A percentile compares a stretch with the other conserved stretches of the same genome.
These are phyloP conservation scores for Nakazawaea populi DNA, from an alignment of 805 yeast genomes.

Conservation along the genomic window DNA sequence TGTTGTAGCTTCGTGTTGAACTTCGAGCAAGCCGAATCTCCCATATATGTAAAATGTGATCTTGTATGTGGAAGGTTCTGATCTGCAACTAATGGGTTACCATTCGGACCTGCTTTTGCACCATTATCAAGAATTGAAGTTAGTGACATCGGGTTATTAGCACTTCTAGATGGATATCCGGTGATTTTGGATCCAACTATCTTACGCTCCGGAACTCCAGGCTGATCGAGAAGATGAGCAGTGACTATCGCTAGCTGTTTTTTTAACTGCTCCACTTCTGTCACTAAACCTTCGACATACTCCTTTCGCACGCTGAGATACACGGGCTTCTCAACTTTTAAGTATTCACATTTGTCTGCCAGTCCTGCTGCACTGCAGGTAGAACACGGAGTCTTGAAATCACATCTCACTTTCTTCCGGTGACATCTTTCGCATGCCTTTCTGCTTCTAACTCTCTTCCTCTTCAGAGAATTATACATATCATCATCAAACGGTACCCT, in stretches of 20 bases:
- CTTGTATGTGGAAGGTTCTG: constrained; percentile 6
- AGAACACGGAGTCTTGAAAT: constrained; percentile 5
- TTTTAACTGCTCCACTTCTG: constrained; percentile 1
- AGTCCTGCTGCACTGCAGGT: constrained; percentile 1
- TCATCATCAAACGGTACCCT: background rate
- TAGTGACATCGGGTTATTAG: constrained; percentile 3
- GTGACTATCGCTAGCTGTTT: constrained; percentile 1
- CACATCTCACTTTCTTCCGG: constrained; percentile 8
- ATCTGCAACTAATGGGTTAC: constrained; percentile 8
- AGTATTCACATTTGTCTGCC: constrained; percentile 5
- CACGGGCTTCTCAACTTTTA: constrained; percentile 5
- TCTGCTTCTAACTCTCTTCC: constrained; percentile 4
- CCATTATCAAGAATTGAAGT: constrained; percentile 1
- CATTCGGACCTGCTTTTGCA: constrained; percentile 6
- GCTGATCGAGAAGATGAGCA: constrained; percentile 5
- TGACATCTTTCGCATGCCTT: constrained; percentile 10
- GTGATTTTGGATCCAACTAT: background rate
- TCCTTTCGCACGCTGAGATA: constrained; percentile 5
- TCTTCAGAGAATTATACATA: background rate
- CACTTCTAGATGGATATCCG: background rate
- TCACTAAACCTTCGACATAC: constrained; percentile 3
- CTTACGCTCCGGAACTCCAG: constrained; percentile 5
- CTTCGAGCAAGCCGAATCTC: constrained; percentile 11
- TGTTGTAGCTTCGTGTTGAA: constrained; percentile 11
- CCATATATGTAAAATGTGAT: constrained; percentile 5